Evolutionary conservation across 2,329 filamentous ascomycete genomes (phyloP).

Genomic region (Achaetomium macrosporum): DNA sequence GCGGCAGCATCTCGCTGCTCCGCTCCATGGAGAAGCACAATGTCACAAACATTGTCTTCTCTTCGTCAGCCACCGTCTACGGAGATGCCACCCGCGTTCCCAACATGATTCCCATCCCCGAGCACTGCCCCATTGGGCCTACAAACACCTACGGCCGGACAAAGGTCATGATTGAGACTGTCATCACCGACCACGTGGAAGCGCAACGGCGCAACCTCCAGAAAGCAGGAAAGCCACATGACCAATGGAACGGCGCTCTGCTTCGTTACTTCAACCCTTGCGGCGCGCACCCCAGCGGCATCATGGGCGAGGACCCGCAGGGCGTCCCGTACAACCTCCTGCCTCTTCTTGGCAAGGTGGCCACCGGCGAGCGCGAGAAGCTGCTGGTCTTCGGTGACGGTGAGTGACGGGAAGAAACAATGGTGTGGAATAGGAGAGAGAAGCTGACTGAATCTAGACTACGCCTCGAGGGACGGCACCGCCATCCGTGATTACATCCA

Average conservation of each 20-base stretch:
- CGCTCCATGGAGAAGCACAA: slow-evolving; percentile 82
- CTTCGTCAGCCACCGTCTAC: slow-evolving; percentile 95
- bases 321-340: slow-evolving; percentile 94
- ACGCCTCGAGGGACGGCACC: slow-evolving; percentile 82
- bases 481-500: slow-evolving; percentile 98
- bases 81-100: slow-evolving; percentile 93
- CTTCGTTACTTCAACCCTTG: slow-evolving; percentile 98
- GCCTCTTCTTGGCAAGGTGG: slow-evolving; percentile 89
- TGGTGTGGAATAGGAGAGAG: background rate
- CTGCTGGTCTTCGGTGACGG: slow-evolving; percentile 90
- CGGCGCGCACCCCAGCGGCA: slow-evolving; percentile 85
- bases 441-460: slow-evolving; percentile 54
- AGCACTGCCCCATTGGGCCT: slow-evolving; percentile 89
- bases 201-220: slow-evolving; percentile 76
- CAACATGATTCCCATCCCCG: slow-evolving; percentile 98
- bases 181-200: slow-evolving; percentile 87
- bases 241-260: slow-evolving; percentile 88
- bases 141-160: slow-evolving; percentile 98
- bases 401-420: slow-evolving; percentile 38
- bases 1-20: slow-evolving; percentile 82
- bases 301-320: slow-evolving; percentile 98
- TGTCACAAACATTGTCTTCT: slow-evolving; percentile 97
- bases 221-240: slow-evolving; percentile 70
- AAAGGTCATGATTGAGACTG: slow-evolving; percentile 83
- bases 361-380: slow-evolving; percentile 90